A percentile compares a stretch with the other conserved stretches of the same genome.
These are phyloP conservation scores for Tardiomyces depauwii DNA, from an alignment of 1,139 yeast species.

Conservation along the genomic window DNA sequence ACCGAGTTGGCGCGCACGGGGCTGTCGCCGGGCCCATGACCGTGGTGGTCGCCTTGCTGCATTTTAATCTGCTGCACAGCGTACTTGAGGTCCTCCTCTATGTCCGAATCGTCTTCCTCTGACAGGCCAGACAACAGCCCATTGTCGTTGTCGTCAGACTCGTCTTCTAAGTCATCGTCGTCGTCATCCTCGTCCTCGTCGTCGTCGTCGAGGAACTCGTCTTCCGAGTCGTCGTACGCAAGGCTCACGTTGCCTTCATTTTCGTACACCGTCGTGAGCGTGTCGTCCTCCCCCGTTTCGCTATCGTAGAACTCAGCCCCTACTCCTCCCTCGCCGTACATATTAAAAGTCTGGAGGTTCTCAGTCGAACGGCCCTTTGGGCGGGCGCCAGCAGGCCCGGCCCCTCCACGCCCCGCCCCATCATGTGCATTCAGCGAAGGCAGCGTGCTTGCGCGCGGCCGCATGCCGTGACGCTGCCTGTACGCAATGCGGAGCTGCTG, in stretches of 20 bases:
- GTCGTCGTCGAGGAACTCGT: conserved; percentile 9
- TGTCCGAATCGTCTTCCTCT: conserved; percentile 28
- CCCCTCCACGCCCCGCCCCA: conserved; percentile 1
- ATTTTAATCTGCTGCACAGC: conserved; percentile 20
- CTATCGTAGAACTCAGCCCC: conserved; percentile 5
- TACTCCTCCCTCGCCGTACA: neutral
- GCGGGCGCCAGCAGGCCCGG: neutral
- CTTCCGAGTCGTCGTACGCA: conserved; percentile 5
- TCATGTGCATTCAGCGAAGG: conserved; percentile 1
- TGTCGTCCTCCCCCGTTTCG: conserved; percentile 10
- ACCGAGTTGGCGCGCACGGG: neutral
- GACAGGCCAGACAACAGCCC: conserved; percentile 3
- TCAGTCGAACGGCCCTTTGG: conserved; percentile 2
- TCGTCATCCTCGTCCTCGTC: conserved; percentile 3
- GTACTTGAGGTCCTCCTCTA: conserved; percentile 25
- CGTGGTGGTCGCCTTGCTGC: conserved; percentile 6
- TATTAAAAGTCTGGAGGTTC: neutral
- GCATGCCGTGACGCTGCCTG: neutral
- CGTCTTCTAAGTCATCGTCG: conserved; percentile 1
- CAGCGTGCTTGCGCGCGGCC: neutral
- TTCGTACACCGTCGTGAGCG: conserved; percentile 12
- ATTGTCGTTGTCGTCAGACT: conserved; percentile 2
- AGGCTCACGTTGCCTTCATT: conserved; percentile 8
- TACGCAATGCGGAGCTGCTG: neutral
- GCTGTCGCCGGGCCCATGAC: neutral